Evolutionary conservation across 148 eudicot genomes (phyloP).

Genomic region (Beta vulgaris): DNA sequence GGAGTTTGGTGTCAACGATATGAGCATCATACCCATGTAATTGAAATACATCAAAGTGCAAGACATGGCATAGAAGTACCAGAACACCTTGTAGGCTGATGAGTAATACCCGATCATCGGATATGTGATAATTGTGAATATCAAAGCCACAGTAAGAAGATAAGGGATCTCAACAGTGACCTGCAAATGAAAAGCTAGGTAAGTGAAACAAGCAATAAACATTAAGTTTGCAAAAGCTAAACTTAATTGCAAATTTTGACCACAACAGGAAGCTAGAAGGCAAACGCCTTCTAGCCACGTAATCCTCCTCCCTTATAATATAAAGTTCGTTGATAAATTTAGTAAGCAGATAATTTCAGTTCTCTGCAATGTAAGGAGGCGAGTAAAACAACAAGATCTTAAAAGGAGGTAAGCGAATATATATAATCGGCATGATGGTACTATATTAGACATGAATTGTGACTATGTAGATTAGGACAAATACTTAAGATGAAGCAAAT

Average conservation of each 20-base stretch:
- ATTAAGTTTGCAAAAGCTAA: no score
- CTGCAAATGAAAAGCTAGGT: conserved; percentile 28
- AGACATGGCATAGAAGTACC: conserved; percentile 63
- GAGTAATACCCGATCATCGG: conserved; percentile 71
- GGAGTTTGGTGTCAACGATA: conserved; percentile 56
- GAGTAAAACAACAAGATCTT: background rate
- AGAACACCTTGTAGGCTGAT: conserved; percentile 58
- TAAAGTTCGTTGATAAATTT: no score
- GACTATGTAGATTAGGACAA: background rate
- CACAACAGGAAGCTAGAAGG: background rate
- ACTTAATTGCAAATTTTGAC: background rate
- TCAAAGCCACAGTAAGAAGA: conserved; percentile 41
- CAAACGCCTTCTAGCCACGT: no score
- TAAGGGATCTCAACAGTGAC: conserved; percentile 71
- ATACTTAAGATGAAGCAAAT: background rate
- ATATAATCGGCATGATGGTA: background rate
- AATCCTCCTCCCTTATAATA: no score
- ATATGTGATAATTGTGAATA: conserved; percentile 55
- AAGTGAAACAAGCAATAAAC: background rate
- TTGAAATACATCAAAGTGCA: conserved; percentile 59
- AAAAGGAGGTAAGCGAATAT: background rate
- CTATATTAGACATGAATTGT: background rate
- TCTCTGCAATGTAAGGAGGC: no score
- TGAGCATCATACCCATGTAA: conserved; percentile 69
- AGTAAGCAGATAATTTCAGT: background rate